phyloP scores from a whole-genome alignment of 1,284 basidiomycete species.

The Microbotryum silenes-acaulis region DNA sequence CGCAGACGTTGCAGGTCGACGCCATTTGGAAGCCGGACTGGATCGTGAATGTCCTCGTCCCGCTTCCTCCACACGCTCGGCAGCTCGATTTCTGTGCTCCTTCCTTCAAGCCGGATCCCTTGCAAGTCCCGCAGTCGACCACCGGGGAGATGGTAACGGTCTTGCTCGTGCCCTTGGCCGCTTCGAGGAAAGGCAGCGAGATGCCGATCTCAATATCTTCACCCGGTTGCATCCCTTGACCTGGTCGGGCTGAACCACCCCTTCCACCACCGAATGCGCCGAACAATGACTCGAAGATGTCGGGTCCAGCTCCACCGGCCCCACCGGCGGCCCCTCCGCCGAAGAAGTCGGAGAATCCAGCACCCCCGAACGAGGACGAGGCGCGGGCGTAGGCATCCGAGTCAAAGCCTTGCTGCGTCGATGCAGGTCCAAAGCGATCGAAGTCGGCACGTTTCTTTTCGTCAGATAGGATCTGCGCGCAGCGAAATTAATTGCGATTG shows the following conservation, averaged over 20 bases:
- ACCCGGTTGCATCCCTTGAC: conserved; percentile 50
- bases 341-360: conserved; percentile 64
- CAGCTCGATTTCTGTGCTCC: conserved; percentile 81
- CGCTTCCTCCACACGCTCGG: conserved; percentile 72
- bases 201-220: conserved; percentile 76
- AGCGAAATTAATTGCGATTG: conserved; percentile 21
- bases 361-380: conserved; percentile 48
- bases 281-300: conserved; percentile 86
- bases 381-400: conserved; percentile 62
- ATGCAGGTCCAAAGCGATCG: conserved; percentile 90
- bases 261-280: conserved; percentile 44
- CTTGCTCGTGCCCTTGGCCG: conserved; percentile 79
- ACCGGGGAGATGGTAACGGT: conserved; percentile 74
- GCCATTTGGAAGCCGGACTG: conserved; percentile 97
- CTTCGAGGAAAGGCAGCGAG: conserved; percentile 79
- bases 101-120: conserved; percentile 75
- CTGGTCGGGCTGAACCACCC: conserved; percentile 24
- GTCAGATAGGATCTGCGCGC: conserved; percentile 71
- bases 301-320: conserved; percentile 47
- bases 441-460: conserved; percentile 88
- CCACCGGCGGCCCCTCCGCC: conserved; percentile 47
- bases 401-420: conserved; percentile 89
- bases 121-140: conserved; percentile 74
- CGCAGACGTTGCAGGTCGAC: conserved; percentile 76
- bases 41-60: conserved; percentile 82